Conservation (phyloP, 2,329 filamentous ascomycete species). For the Ciborinia camelliae region DNA sequence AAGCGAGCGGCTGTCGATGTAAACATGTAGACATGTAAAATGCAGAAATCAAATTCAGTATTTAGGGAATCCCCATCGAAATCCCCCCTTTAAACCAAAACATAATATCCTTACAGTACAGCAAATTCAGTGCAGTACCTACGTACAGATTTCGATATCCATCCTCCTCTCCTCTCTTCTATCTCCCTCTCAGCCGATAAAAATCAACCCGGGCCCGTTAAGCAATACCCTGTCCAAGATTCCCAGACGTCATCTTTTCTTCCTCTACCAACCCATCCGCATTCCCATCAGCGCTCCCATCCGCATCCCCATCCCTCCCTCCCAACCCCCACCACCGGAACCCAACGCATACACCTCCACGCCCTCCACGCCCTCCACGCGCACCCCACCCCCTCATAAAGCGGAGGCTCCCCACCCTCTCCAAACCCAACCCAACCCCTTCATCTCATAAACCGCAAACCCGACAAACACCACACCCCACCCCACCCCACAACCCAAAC, state of each 20-base stretch:
- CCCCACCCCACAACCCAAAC: conserved; percentile 59
- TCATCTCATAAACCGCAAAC: conserved; percentile 62
- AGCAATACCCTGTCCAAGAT: background rate
- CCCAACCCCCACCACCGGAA: background rate
- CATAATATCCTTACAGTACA: too few species aligned
- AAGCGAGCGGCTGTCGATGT: too few species aligned
- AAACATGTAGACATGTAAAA: too few species aligned
- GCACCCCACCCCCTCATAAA: conserved; percentile 41
- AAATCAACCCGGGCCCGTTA: background rate
- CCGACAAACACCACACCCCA: conserved; percentile 54
- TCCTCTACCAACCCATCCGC: background rate
- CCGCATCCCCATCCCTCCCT: background rate
- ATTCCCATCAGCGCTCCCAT: background rate
- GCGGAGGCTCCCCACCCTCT: conserved; percentile 70
- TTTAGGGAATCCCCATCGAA: too few species aligned
- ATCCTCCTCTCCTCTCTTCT: background rate
- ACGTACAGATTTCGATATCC: too few species aligned
- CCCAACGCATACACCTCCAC: conserved; percentile 14
- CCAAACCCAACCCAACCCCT: conserved; percentile 64
- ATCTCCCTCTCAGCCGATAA: background rate
- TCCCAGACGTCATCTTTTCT: background rate
- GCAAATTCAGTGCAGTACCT: too few species aligned
- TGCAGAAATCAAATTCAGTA: too few species aligned
- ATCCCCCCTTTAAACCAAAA: too few species aligned
- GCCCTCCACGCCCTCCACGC: conserved; percentile 17